These are phyloP conservation scores for Agastache rugosa DNA, from an alignment of 257 asterid genomes.

Conservation along the genomic window DNA sequence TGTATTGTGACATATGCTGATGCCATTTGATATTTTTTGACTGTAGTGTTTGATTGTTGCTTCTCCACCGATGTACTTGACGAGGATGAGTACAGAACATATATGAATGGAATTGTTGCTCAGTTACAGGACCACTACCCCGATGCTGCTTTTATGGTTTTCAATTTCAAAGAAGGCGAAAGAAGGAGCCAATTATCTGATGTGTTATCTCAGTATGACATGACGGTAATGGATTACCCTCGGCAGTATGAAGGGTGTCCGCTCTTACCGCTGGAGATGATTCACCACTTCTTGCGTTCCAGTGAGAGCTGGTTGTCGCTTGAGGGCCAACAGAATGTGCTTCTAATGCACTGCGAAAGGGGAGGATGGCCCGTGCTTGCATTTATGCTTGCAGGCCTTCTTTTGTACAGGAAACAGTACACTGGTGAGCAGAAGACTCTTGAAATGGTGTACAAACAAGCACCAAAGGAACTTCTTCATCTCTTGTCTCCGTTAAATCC, in stretches of 20 bases:
- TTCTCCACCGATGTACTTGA: conserved; percentile 90
- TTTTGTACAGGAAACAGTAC: conserved; percentile 90
- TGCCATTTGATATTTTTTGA: conserved; percentile 35
- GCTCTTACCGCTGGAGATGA: conserved; percentile 90
- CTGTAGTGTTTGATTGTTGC: conserved; percentile 97
- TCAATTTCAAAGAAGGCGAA: conserved; percentile 92
- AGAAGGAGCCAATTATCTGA: conserved; percentile 90
- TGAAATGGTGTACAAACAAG: conserved; percentile 98
- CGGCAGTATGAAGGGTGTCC: conserved; percentile 94
- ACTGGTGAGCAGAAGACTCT: conserved; percentile 94
- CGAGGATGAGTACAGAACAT: conserved; percentile 87
- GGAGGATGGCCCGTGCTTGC: conserved; percentile 99
- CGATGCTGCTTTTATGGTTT: conserved; percentile 98
- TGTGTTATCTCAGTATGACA: conserved; percentile 85
- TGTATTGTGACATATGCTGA: conserved; percentile 30
- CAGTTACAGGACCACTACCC: conserved; percentile 98
- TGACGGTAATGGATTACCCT: conserved; percentile 99
- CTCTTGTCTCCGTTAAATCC: conserved; percentile 96
- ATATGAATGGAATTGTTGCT: conserved; percentile 93
- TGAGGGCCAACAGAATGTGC: conserved; percentile 97
- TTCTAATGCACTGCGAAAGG: conserved; percentile 94
- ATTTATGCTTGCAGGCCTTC: conserved; percentile 99
- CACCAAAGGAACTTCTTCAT: conserved; percentile 97
- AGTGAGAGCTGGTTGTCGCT: conserved; percentile 99
- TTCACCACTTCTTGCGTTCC: conserved; percentile 92